Evolutionary conservation across 2,329 filamentous ascomycete species (phyloP).

Genomic region (Tympanopsis confertula): DNA sequence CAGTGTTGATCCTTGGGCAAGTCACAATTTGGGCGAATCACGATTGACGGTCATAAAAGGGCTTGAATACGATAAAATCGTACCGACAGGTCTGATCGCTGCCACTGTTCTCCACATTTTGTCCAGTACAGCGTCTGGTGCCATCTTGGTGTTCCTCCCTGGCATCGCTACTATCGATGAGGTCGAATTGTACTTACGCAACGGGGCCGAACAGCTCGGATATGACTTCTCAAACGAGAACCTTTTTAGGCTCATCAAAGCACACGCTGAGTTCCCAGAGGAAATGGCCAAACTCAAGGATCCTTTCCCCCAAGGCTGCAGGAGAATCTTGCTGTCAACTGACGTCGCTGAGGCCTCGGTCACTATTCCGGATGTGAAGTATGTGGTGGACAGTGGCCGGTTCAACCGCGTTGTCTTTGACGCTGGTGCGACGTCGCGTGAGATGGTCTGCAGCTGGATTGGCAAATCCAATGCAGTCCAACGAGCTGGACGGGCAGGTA

Average conservation of each 20-base stretch:
- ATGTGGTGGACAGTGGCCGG: slow-evolving; percentile 33
- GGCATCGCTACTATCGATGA: not conserved
- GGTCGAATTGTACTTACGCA: not conserved
- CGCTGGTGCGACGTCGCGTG: slow-evolving; percentile 6
- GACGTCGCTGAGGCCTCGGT: slow-evolving; percentile 34
- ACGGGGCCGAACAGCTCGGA: not conserved
- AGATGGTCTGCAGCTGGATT: slow-evolving; percentile 26
- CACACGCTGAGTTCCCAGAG: not conserved
- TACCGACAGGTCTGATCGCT: not conserved
- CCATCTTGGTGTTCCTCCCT: not conserved
- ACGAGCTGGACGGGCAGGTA: slow-evolving; percentile 30
- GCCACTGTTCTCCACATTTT: not conserved
- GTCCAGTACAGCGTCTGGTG: not conserved
- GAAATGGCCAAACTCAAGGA: slow-evolving; percentile 6
- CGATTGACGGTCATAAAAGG: no score
- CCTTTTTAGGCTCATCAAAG: no score
- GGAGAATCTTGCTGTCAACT: slow-evolving; percentile 33
- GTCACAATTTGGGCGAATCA: no score
- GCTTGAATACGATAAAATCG: not conserved
- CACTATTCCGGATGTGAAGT: slow-evolving; percentile 33
- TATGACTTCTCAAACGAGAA: no score
- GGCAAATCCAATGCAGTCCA: slow-evolving; percentile 30
- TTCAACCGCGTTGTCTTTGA: slow-evolving; percentile 21
- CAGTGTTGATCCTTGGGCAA: no score
- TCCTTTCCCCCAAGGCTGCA: slow-evolving; percentile 13